phyloP scores from a whole-genome alignment of 2,329 filamentous ascomycete species.

The Ophiostoma perfectum region DNA sequence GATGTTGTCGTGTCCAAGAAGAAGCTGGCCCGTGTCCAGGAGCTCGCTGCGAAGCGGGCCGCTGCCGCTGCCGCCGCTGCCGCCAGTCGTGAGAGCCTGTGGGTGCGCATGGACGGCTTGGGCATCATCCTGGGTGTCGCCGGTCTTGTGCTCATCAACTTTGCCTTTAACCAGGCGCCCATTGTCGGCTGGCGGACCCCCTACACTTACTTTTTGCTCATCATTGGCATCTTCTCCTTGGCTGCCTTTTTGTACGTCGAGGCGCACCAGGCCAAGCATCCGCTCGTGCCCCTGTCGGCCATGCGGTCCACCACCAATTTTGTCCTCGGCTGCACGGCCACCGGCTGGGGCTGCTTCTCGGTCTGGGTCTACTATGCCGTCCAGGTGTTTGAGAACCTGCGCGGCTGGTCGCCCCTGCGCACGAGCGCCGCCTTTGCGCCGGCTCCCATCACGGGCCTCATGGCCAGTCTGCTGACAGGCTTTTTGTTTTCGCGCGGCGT shows the following conservation, averaged over 20 bases:
- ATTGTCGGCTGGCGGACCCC: constrained; percentile 47
- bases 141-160: constrained; percentile 51
- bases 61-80: not conserved
- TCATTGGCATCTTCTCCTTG: constrained; percentile 47
- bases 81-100: constrained; percentile 25
- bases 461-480: constrained; percentile 42
- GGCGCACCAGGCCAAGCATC: constrained; percentile 36
- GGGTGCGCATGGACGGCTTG: constrained; percentile 29
- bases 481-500: constrained; percentile 38
- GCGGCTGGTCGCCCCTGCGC: constrained; percentile 39
- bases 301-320: constrained; percentile 44
- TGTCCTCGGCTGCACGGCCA: constrained; percentile 44
- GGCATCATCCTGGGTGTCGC: constrained; percentile 40
- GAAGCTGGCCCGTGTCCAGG: not conserved
- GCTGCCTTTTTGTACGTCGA: constrained; percentile 48
- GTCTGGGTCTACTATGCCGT: constrained; percentile 40
- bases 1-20: constrained; percentile 16
- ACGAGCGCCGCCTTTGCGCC: constrained; percentile 43
- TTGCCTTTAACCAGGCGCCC: constrained; percentile 55
- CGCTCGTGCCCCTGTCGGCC: constrained; percentile 47
- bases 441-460: constrained; percentile 39
- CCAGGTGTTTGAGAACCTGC: constrained; percentile 35
- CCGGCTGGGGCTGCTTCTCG: constrained; percentile 41
- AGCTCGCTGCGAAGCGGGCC: not conserved
- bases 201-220: constrained; percentile 47